These are phyloP conservation scores for Eleusine indica DNA, from an alignment of 176 grass and related monocot genomes.

Conservation along the genomic window DNA sequence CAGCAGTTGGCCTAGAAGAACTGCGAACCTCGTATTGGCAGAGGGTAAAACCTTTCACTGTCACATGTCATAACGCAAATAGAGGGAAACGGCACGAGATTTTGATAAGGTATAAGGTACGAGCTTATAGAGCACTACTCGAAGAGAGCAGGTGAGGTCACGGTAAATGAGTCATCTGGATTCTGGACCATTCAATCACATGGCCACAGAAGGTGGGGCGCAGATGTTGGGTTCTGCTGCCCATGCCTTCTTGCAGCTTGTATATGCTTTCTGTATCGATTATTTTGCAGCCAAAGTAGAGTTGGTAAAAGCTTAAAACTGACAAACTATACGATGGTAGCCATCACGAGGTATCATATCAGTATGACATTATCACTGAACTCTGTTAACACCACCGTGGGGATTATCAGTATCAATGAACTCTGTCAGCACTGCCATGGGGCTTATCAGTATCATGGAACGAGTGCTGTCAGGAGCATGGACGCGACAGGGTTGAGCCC, in stretches of 20 bases:
- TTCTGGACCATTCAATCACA: slow-evolving; percentile 35
- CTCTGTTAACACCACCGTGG: neutral
- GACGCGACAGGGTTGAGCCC: neutral
- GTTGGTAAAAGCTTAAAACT: too few species aligned
- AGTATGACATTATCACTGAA: too few species aligned
- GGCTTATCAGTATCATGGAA: neutral
- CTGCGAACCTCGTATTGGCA: slow-evolving; percentile 7
- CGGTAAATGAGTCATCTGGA: neutral
- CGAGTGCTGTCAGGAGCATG: neutral
- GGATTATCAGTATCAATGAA: neutral
- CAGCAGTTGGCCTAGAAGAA: too few species aligned
- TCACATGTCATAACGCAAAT: neutral
- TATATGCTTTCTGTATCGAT: too few species aligned
- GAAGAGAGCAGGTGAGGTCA: neutral
- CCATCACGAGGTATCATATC: too few species aligned
- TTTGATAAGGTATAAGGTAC: neutral
- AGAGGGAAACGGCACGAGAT: neutral
- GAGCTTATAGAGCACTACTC: neutral
- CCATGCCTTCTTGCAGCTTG: neutral
- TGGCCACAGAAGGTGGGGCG: slow-evolving; percentile 1
- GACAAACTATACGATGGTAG: too few species aligned
- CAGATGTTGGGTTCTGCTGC: neutral
- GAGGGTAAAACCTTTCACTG: slow-evolving; percentile 11
- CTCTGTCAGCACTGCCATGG: neutral
- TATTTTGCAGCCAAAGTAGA: too few species aligned